A percentile compares a stretch with the other conserved stretches of the same genome.
phyloP scores from a whole-genome alignment of 2,329 filamentous ascomycete species.

The Teratosphaeria nubilosa region DNA sequence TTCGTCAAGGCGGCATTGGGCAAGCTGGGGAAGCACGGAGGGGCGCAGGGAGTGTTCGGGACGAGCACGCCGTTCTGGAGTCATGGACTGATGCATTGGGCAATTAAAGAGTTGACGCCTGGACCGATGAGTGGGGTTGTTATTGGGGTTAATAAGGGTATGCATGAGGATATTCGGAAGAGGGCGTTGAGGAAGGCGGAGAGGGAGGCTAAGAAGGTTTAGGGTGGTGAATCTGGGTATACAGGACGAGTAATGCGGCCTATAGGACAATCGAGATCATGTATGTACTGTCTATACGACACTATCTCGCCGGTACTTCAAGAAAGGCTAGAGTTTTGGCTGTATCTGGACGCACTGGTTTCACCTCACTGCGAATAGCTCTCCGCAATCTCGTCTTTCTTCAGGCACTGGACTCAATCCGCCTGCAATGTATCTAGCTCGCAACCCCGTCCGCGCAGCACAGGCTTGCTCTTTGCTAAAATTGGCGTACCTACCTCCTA shows the following conservation, averaged over 20 bases:
- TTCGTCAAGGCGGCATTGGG: conserved; percentile 71
- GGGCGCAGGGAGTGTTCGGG: conserved; percentile 67
- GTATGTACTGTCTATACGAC: background rate
- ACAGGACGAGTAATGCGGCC: background rate
- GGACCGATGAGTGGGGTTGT: conserved; percentile 49
- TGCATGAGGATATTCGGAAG: conserved; percentile 75
- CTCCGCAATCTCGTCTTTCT: no score
- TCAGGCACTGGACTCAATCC: no score
- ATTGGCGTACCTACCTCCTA: no score
- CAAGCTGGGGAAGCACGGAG: conserved; percentile 70
- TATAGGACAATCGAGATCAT: background rate
- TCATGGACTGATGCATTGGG: conserved; percentile 82
- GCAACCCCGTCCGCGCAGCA: no score
- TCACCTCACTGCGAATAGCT: no score
- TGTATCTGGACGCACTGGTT: no score
- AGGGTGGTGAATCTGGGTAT: background rate
- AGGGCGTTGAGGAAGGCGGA: conserved; percentile 76
- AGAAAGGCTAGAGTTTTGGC: no score
- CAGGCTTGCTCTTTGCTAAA: no score
- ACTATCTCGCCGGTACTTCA: no score
- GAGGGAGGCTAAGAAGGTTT: conserved; percentile 62
- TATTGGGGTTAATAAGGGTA: conserved; percentile 52
- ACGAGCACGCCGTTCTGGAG: conserved; percentile 91
- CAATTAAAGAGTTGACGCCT: conserved; percentile 48
- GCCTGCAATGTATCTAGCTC: no score